Conservation (phyloP, 163 green algal genomes). For the Scenedesmus sp. region DNA sequence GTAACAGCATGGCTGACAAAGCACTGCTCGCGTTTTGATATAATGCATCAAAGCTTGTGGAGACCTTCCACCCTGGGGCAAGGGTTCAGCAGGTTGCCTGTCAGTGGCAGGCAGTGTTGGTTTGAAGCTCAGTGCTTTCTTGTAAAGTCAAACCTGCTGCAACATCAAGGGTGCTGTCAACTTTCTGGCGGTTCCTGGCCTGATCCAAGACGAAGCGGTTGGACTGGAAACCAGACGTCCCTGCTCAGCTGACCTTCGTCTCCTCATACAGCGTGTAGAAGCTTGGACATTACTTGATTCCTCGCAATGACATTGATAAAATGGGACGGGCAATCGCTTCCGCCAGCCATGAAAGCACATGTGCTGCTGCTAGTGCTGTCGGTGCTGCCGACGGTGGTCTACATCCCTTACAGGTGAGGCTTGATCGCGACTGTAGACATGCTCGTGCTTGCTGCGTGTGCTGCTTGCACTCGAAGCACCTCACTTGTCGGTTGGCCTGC, state of each 20-base stretch:
- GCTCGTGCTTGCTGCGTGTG: not conserved
- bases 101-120: not conserved
- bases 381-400: conserved; percentile 55
- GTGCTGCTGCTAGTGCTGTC: conserved; percentile 55
- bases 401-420: conserved; percentile 60
- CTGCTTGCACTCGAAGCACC: not conserved
- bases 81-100: not conserved
- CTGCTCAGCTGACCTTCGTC: not conserved
- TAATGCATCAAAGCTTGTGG: not conserved
- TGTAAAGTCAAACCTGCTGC: not conserved
- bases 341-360: conserved; percentile 58
- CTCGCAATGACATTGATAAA: conserved; percentile 16
- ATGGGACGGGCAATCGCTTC: conserved; percentile 42
- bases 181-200: not conserved
- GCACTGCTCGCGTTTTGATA: too few relatives aligned
- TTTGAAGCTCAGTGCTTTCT: too few relatives aligned
- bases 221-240: not conserved
- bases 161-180: not conserved
- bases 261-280: not conserved
- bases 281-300: not conserved
- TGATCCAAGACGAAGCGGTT: conserved; percentile 7
- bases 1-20: too few relatives aligned
- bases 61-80: too few relatives aligned
- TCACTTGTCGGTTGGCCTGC: not conserved
- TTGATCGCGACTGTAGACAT: not conserved